Percentiles rank a stretch among this genome's conserved stretches.
Evolutionary conservation across 2,329 filamentous ascomycete species (phyloP).

Genomic region (Calonectria naviculata): DNA sequence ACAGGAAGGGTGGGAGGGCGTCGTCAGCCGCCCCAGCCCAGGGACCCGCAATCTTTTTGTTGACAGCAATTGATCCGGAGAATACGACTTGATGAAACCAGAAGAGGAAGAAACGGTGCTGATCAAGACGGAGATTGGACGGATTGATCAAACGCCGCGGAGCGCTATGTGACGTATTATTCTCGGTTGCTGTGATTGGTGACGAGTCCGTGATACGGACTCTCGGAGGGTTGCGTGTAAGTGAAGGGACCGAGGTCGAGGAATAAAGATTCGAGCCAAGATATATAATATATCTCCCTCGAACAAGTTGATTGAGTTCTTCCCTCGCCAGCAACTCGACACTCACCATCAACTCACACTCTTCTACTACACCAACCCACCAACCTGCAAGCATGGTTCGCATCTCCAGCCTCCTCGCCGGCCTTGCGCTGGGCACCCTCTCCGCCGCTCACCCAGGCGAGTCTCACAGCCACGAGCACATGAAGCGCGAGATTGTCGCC

Average conservation of each 20-base stretch:
- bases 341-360: not conserved
- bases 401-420: not conserved
- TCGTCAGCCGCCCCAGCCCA: constrained; percentile 1
- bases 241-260: not conserved
- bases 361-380: not conserved
- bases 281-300: not conserved
- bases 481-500: constrained; percentile 20
- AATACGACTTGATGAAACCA: constrained; percentile 2
- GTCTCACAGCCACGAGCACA: constrained; percentile 14
- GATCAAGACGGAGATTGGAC: not conserved
- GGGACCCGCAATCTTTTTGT: not conserved
- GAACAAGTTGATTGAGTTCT: not conserved
- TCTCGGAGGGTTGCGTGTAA: not conserved
- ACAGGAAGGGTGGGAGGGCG: constrained; percentile 11
- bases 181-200: constrained; percentile 7
- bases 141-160: not conserved
- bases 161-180: not conserved
- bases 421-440: constrained; percentile 5
- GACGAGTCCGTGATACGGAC: not conserved
- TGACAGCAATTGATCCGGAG: not conserved
- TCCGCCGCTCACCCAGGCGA: constrained; percentile 15
- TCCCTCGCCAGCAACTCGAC: not conserved
- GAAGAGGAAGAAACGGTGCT: constrained; percentile 2
- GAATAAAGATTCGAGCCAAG: not conserved
- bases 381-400: not conserved